phyloP scores from a whole-genome alignment of 768 basidiomycete genomes.

The Suillus cothurnatus region DNA sequence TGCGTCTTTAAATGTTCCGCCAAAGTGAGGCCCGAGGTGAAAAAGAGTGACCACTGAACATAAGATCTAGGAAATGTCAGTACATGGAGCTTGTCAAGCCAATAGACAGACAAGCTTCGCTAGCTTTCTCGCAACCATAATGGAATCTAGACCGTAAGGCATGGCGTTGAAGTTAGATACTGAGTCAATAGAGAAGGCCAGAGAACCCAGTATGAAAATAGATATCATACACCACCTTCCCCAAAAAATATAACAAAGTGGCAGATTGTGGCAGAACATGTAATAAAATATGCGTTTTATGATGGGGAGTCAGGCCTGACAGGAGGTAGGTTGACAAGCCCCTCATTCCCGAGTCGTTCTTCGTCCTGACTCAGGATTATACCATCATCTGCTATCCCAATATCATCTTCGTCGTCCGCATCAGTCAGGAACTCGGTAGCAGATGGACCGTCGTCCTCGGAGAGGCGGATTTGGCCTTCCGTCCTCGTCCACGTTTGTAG shows the following conservation, averaged over 20 bases:
- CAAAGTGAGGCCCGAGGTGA: not conserved
- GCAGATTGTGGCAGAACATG: not conserved
- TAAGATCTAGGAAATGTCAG: not conserved
- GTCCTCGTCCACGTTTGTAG: slow-evolving; percentile 54
- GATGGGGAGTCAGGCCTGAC: slow-evolving; percentile 8
- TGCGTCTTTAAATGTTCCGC: not conserved
- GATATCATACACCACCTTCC: not conserved
- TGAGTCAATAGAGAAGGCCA: not conserved
- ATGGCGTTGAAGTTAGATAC: not conserved
- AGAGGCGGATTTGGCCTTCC: slow-evolving; percentile 66
- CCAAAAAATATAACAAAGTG: not conserved
- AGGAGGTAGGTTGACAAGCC: not conserved
- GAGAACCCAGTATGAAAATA: not conserved
- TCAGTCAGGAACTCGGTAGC: slow-evolving; percentile 65
- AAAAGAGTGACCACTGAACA: not conserved
- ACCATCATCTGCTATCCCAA: slow-evolving; percentile 39
- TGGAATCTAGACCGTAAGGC: not conserved
- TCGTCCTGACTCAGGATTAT: slow-evolving; percentile 25
- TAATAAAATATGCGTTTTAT: not conserved
- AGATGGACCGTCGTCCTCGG: slow-evolving; percentile 72
- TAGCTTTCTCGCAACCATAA: not conserved
- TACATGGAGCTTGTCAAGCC: not conserved
- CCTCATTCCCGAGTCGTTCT: slow-evolving; percentile 7
- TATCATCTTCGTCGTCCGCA: slow-evolving; percentile 50
- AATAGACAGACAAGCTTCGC: not conserved